phyloP scores from a whole-genome alignment of 306 rosid species.

The Sicyos baderoa region DNA sequence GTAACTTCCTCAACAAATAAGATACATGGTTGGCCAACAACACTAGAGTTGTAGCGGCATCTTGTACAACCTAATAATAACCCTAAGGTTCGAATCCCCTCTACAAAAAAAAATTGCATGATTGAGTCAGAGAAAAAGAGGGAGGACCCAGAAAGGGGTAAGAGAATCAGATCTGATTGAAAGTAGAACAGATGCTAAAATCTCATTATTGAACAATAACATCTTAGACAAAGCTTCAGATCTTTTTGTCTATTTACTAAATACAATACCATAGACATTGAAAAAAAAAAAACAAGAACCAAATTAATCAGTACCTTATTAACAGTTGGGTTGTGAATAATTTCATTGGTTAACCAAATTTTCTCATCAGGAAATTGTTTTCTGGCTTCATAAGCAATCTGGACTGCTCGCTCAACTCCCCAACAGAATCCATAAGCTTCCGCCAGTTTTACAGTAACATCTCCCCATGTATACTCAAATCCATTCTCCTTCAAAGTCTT shows the following conservation, averaged over 20 bases:
- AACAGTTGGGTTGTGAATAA: slow-evolving; percentile 94
- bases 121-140: background rate
- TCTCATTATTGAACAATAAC: background rate
- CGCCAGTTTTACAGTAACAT: slow-evolving; percentile 84
- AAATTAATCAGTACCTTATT: slow-evolving; percentile 45
- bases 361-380: slow-evolving; percentile 79
- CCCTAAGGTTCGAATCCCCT: too few species aligned
- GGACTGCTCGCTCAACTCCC: slow-evolving; percentile 99
- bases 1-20: background rate
- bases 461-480: slow-evolving; percentile 76
- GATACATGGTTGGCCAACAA: background rate
- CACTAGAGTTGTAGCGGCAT: too few species aligned
- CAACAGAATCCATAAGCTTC: slow-evolving; percentile 91
- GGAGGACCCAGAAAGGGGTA: slow-evolving; percentile 3
- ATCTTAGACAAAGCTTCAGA: background rate
- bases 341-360: slow-evolving; percentile 89
- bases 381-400: slow-evolving; percentile 94
- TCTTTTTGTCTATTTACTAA: background rate
- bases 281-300: background rate
- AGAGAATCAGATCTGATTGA: background rate
- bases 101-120: background rate
- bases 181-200: background rate
- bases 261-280: background rate
- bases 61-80: too few species aligned
- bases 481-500: slow-evolving; percentile 78